phyloP scores from a whole-genome alignment of 2,329 filamentous ascomycete genomes.

The Mycosphaerelloides madeirae region DNA sequence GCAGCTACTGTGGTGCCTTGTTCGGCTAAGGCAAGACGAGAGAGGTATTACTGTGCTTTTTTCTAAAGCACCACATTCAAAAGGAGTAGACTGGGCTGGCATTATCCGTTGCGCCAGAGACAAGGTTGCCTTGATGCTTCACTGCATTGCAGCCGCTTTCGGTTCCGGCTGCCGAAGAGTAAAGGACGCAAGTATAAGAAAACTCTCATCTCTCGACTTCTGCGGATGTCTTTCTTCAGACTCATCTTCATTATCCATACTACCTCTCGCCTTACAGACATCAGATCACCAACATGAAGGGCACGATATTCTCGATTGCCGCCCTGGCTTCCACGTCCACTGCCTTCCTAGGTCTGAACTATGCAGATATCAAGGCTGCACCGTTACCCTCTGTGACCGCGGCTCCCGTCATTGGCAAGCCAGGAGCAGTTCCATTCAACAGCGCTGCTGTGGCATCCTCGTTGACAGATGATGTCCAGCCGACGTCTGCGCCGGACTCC shows the following conservation, averaged over 20 bases:
- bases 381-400: conserved; percentile 14
- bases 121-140: background rate
- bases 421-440: conserved; percentile 15
- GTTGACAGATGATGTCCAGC: conserved; percentile 13
- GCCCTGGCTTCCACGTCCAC: conserved; percentile 20
- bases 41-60: background rate
- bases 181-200: background rate
- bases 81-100: no score
- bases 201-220: background rate
- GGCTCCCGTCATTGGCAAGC: conserved; percentile 16
- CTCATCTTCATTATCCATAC: no score
- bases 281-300: conserved; percentile 10
- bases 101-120: no score
- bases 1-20: background rate
- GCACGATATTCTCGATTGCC: conserved; percentile 15
- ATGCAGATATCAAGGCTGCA: conserved; percentile 19
- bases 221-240: background rate
- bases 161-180: background rate
- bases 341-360: conserved; percentile 24
- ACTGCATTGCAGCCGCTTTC: no score
- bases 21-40: background rate
- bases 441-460: conserved; percentile 16
- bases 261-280: no score
- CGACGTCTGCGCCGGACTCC: conserved; percentile 14
- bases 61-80: no score